Evolutionary conservation across 805 yeast genomes (phyloP), one percentile per base, ranked within the genome.

Genomic region (Zygosaccharomyces gambellarensis): DNA sequence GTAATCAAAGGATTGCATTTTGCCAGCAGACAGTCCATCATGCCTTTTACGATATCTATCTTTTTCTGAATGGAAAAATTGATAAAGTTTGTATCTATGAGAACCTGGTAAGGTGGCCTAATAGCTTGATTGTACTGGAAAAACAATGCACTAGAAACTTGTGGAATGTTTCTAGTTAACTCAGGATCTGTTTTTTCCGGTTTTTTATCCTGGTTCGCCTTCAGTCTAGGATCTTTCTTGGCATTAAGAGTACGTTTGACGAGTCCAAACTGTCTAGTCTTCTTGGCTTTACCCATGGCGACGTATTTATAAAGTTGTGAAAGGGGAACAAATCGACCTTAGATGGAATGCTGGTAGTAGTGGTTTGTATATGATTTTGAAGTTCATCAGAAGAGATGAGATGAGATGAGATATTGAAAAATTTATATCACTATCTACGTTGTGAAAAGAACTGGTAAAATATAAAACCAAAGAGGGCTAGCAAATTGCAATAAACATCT

Each of bases 221-320:
- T 76, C 58, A 76, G 61, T 54, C 90, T 74, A 25, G 83, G 79
- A 56, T 87, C 96, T 57, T 85, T 87, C 56, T 84, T 64, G 6
- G 68, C 74, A 56, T 81, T 80, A 49, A 90, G 70, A 29, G 90
- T 82, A 52, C 96, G 82, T 71, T 94, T 94, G 50, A 88, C 90
- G 47, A 81, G 81, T n/a, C 95, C 96, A 63, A 92, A 89, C 85
- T 90, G 89, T 78, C 98, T 81, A 10, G 98, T 92, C 72, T 94
- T 94, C 74, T 86, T 90, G 29, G 96, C 96, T 69, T 90, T 94
- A 52, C 98, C 98, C 99, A 94, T 92, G 52, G 92, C 97, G 12
- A 79, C 85, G 3, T 76, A 87, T 61, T 90, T 92, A 2, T 60
- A 72, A 76, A 2, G 84, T 89, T 6, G 72, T 73, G 32, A 75